These are phyloP conservation scores for Hericium erinaceus DNA, from an alignment of 768 basidiomycete species.

Conservation along the genomic window DNA sequence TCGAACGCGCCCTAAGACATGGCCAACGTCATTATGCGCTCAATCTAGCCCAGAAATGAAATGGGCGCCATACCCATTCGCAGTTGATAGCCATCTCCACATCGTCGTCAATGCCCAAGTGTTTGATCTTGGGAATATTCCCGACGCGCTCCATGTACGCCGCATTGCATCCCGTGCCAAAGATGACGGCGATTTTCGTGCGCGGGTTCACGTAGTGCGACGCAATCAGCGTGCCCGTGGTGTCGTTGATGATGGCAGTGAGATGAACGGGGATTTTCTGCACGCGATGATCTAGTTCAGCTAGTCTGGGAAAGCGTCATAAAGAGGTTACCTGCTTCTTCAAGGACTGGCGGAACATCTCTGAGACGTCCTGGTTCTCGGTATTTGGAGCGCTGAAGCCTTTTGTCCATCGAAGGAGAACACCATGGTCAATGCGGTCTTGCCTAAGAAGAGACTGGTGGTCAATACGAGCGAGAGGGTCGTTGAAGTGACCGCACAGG, in stretches of 20 bases:
- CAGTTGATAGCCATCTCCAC: conserved; percentile 93
- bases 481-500: background rate
- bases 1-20: conserved; percentile 83
- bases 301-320: background rate
- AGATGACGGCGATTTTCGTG: conserved; percentile 93
- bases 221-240: conserved; percentile 95
- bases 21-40: background rate
- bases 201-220: conserved; percentile 89
- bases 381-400: conserved; percentile 90
- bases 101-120: conserved; percentile 55
- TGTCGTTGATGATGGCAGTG: conserved; percentile 92
- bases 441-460: conserved; percentile 43
- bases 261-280: conserved; percentile 80
- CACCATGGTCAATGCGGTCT: conserved; percentile 86
- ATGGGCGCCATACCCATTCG: conserved; percentile 62
- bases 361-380: conserved; percentile 88
- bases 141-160: conserved; percentile 92
- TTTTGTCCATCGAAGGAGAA: conserved; percentile 98
- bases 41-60: background rate
- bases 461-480: background rate
- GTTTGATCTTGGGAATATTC: conserved; percentile 77
- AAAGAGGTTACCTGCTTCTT: conserved; percentile 53
- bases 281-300: background rate
- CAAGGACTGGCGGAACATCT: conserved; percentile 83
- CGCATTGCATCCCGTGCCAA: conserved; percentile 97